Evolutionary conservation across 1,284 basidiomycete genomes (phyloP).

Genomic region (Papiliotrema flavescens): DNA sequence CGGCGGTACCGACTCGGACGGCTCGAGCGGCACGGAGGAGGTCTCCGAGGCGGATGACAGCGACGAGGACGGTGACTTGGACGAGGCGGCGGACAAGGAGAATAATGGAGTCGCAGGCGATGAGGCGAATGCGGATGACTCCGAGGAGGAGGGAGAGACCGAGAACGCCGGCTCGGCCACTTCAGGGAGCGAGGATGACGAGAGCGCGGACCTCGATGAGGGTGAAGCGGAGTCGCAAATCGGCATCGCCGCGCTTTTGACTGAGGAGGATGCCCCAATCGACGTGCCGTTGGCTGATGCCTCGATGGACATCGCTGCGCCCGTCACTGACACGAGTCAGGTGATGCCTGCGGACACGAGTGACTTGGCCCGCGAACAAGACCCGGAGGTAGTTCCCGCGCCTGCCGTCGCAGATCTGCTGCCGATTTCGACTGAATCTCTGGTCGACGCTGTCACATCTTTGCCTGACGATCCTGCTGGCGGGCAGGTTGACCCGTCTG

Average conservation of each 20-base stretch:
- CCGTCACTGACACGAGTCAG: no score
- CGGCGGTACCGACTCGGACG: conserved; percentile 20
- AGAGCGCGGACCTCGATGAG: neutral
- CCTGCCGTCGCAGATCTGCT: neutral
- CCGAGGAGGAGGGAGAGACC: neutral
- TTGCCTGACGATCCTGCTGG: neutral
- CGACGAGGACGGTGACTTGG: conserved; percentile 15
- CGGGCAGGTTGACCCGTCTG: no score
- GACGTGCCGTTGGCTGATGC: no score
- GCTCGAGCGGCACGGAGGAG: conserved; percentile 25
- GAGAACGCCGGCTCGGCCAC: neutral
- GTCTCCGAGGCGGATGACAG: conserved; percentile 14
- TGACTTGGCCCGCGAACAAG: neutral
- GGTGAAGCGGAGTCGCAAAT: neutral
- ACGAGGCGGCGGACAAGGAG: conserved; percentile 4
- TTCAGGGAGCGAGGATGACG: neutral
- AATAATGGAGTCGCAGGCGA: neutral
- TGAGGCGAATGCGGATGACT: neutral
- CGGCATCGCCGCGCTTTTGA: no score
- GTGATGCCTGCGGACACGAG: neutral
- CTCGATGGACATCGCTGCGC: no score
- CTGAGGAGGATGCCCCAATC: no score
- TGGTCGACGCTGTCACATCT: neutral
- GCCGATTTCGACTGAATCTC: neutral
- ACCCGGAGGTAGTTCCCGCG: neutral